phyloP scores from a whole-genome alignment of 257 asterid species.

The Solanum bukasovii region DNA sequence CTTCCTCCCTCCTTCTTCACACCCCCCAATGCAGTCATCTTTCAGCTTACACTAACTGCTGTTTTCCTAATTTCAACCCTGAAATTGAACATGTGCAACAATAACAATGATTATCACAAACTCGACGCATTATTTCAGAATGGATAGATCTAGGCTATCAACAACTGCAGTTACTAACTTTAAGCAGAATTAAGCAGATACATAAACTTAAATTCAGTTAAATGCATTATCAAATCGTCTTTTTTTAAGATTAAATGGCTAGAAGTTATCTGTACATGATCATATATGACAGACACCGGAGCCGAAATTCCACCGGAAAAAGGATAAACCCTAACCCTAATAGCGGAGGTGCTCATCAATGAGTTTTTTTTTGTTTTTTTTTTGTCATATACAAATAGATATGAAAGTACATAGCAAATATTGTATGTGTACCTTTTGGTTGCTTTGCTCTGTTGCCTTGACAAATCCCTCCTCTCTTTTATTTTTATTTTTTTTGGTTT shows the following conservation, averaged over 20 bases:
- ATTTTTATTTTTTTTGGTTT: background rate
- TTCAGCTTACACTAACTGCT: background rate
- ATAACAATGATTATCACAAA: background rate
- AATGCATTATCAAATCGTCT: background rate
- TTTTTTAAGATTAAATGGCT: background rate
- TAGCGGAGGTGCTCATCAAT: background rate
- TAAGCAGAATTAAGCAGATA: background rate
- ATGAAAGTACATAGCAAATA: background rate
- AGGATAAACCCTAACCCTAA: background rate
- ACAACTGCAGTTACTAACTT: background rate
- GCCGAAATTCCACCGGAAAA: background rate
- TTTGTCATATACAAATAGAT: background rate
- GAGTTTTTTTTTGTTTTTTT: background rate
- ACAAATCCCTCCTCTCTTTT: background rate
- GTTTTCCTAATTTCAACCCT: conserved; percentile 13
- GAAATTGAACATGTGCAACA: conserved; percentile 5
- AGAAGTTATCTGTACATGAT: background rate
- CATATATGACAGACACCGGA: background rate
- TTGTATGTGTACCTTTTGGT: background rate
- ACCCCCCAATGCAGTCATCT: conserved; percentile 31
- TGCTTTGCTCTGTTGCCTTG: background rate
- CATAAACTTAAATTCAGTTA: background rate
- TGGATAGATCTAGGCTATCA: background rate
- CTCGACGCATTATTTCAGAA: background rate
- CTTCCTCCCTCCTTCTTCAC: conserved; percentile 19